Percentiles rank a stretch among this genome's conserved stretches.
Evolutionary conservation across 768 basidiomycete species (phyloP).

Genomic region (Pleurotus ostreatus): DNA sequence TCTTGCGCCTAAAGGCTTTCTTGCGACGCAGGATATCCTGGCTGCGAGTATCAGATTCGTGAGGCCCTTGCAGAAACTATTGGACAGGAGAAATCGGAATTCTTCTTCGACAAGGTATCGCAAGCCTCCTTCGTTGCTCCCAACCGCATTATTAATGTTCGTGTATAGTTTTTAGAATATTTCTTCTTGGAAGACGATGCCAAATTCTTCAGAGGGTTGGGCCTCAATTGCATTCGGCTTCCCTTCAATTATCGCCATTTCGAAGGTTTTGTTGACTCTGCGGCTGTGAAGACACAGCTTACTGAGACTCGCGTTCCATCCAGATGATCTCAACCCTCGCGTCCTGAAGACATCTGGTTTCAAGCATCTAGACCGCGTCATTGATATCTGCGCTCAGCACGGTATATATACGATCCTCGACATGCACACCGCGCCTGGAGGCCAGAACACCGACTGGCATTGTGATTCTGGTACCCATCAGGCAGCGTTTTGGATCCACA

Average conservation of each 20-base stretch:
- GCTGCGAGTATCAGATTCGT: slow-evolving; percentile 78
- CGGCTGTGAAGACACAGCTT: too few relatives aligned
- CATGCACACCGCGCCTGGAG: slow-evolving; percentile 72
- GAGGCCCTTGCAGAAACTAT: slow-evolving; percentile 64
- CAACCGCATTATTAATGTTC: not conserved
- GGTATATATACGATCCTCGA: slow-evolving; percentile 83
- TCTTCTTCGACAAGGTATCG: slow-evolving; percentile 80
- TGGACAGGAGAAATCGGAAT: slow-evolving; percentile 64
- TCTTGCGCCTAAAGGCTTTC: too few relatives aligned
- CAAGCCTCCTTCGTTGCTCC: not conserved
- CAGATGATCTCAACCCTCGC: slow-evolving; percentile 72
- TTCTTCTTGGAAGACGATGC: slow-evolving; percentile 80
- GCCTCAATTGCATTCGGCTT: slow-evolving; percentile 75
- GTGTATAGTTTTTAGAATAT: slow-evolving; percentile 67
- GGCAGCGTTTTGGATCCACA: slow-evolving; percentile 78
- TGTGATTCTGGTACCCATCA: slow-evolving; percentile 66
- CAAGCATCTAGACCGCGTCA: slow-evolving; percentile 81
- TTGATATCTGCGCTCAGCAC: slow-evolving; percentile 68
- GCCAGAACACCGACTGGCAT: slow-evolving; percentile 82
- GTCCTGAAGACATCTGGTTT: slow-evolving; percentile 72
- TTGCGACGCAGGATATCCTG: slow-evolving; percentile 34
- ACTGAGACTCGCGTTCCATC: not conserved
- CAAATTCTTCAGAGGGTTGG: slow-evolving; percentile 71
- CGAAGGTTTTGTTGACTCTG: slow-evolving; percentile 27
- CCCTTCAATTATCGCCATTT: slow-evolving; percentile 76